These are phyloP conservation scores for Neolentinus lepideus DNA, from an alignment of 1,284 basidiomycete species.

Conservation along the genomic window DNA sequence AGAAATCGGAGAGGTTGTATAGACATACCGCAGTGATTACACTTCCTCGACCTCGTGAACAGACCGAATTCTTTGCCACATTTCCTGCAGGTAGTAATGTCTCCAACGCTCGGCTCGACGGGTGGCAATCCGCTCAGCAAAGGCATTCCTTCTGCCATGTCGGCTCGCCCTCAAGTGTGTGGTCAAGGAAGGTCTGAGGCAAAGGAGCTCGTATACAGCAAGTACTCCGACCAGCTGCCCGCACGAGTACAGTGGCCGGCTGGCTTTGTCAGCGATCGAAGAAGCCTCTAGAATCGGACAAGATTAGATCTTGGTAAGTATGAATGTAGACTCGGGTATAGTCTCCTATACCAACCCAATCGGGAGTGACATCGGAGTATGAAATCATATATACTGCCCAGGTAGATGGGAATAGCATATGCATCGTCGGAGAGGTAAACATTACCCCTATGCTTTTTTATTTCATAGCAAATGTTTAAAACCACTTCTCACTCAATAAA, in stretches of 20 bases:
- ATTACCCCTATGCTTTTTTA: no score
- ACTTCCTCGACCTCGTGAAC: slow-evolving; percentile 54
- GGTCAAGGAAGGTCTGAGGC: not conserved
- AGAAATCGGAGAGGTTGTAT: not conserved
- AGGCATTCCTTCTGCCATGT: slow-evolving; percentile 40
- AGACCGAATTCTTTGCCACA: slow-evolving; percentile 72
- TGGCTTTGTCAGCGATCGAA: not conserved
- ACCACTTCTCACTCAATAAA: no score
- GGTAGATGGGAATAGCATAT: no score
- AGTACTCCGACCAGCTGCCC: not conserved
- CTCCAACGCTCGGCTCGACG: slow-evolving; percentile 22
- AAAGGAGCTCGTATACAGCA: not conserved
- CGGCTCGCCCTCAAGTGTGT: not conserved
- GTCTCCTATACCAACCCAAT: no score
- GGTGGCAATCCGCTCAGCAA: slow-evolving; percentile 53
- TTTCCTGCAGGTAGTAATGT: slow-evolving; percentile 52
- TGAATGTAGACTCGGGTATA: no score
- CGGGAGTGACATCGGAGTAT: no score
- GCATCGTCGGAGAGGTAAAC: no score
- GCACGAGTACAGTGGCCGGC: not conserved
- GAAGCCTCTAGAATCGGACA: not conserved
- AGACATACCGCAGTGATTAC: slow-evolving; percentile 65
- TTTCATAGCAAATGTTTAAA: no score
- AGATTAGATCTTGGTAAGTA: not conserved
- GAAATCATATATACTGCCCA: no score